These are phyloP conservation scores for Beauveria asiatica DNA, from an alignment of 2,329 filamentous ascomycete genomes.

Conservation along the genomic window DNA sequence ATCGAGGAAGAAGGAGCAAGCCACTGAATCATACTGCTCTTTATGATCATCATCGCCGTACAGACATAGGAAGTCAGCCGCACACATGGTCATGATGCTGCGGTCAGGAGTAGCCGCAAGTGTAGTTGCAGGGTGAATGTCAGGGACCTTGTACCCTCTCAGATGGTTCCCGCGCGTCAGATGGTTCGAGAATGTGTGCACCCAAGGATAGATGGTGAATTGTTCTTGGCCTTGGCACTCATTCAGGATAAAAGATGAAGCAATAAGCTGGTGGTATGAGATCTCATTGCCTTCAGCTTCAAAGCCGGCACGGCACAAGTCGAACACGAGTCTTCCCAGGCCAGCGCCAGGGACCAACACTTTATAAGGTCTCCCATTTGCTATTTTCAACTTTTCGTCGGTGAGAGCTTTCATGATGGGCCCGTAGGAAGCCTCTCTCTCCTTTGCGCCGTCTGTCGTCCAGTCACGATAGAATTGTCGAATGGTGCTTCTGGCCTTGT, in stretches of 20 bases:
- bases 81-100: slow-evolving; percentile 83
- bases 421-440: slow-evolving; percentile 69
- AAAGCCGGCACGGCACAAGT: slow-evolving; percentile 67
- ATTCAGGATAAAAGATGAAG: slow-evolving; percentile 70
- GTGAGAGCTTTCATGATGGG: slow-evolving; percentile 62
- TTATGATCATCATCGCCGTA: slow-evolving; percentile 60
- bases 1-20: slow-evolving; percentile 92
- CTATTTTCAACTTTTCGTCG: slow-evolving; percentile 29
- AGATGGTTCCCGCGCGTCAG: slow-evolving; percentile 65
- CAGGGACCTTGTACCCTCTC: slow-evolving; percentile 64
- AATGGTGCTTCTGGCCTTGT: slow-evolving; percentile 87
- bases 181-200: slow-evolving; percentile 84
- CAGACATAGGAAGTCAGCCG: slow-evolving; percentile 84
- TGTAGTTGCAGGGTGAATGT: slow-evolving; percentile 60
- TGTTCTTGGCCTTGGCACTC: slow-evolving; percentile 49
- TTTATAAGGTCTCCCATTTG: slow-evolving; percentile 37
- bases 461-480: slow-evolving; percentile 94
- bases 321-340: slow-evolving; percentile 80
- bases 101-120: slow-evolving; percentile 31
- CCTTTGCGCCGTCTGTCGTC: slow-evolving; percentile 66
- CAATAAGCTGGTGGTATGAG: slow-evolving; percentile 91
- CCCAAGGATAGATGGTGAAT: slow-evolving; percentile 76
- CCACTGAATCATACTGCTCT: slow-evolving; percentile 68
- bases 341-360: slow-evolving; percentile 88
- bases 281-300: slow-evolving; percentile 86